A percentile compares a stretch with the other conserved stretches of the same genome.
Conservation (phyloP, 768 basidiomycete species). For the Ephemerocybe angulata region DNA sequence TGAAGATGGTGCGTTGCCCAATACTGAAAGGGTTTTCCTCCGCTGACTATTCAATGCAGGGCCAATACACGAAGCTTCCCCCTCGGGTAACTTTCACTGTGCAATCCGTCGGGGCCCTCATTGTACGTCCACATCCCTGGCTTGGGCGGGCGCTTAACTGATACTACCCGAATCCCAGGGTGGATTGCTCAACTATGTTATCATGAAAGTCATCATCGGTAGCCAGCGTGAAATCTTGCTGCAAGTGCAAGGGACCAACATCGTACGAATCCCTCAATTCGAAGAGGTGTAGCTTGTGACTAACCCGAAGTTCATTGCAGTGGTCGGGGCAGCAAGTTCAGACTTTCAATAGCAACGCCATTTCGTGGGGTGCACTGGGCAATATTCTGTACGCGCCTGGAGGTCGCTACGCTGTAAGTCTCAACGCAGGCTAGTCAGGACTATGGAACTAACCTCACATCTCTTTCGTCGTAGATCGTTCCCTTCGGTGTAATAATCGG, state of each 20-base stretch:
- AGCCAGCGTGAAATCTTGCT: slow-evolving; percentile 46
- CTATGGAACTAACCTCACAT: slow-evolving; percentile 9
- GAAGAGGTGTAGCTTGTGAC: too few species aligned
- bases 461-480: slow-evolving; percentile 30
- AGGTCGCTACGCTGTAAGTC: slow-evolving; percentile 41
- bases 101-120: slow-evolving; percentile 52
- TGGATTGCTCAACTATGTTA: slow-evolving; percentile 41
- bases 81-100: slow-evolving; percentile 62
- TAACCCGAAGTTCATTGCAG: too few species aligned
- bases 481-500: slow-evolving; percentile 48
- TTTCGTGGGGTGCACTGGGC: slow-evolving; percentile 57
- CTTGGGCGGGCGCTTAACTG: neutral
- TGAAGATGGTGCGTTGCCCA: slow-evolving; percentile 43
- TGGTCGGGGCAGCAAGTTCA: slow-evolving; percentile 46
- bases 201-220: slow-evolving; percentile 55
- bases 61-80: slow-evolving; percentile 55
- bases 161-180: slow-evolving; percentile 18
- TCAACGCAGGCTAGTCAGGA: slow-evolving; percentile 13
- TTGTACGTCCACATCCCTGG: slow-evolving; percentile 33
- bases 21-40: slow-evolving; percentile 6
- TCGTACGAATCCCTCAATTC: too few species aligned
- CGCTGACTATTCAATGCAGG: slow-evolving; percentile 11
- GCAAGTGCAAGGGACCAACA: slow-evolving; percentile 49
- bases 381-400: slow-evolving; percentile 43
- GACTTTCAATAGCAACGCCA: slow-evolving; percentile 44